Evolutionary conservation across 2,329 filamentous ascomycete genomes (phyloP).

Genomic region (Pseudogymnoascus sp.): DNA sequence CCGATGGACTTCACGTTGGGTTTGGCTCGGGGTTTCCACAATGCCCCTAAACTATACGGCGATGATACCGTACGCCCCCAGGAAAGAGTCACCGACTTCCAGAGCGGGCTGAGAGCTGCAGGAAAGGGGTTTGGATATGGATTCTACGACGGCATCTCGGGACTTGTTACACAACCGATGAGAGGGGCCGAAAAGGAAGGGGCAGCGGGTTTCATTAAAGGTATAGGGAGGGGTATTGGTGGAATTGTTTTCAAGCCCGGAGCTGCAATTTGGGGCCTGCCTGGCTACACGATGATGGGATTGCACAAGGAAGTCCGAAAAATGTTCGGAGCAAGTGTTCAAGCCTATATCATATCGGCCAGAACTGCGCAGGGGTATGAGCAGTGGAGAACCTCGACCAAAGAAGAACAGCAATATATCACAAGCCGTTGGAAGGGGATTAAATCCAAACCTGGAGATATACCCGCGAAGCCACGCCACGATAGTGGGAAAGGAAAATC

Average conservation of each 20-base stretch:
- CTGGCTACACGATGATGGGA: conserved; percentile 77
- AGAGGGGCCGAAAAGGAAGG: conserved; percentile 61
- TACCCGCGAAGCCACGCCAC: conserved; percentile 43
- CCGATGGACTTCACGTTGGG: conserved; percentile 81
- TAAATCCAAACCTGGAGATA: conserved; percentile 40
- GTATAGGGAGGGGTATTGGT: conserved; percentile 60
- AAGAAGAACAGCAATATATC: conserved; percentile 55
- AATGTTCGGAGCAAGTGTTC: conserved; percentile 58
- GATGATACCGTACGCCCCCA: conserved; percentile 72
- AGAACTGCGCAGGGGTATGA: conserved; percentile 67
- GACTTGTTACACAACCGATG: conserved; percentile 69
- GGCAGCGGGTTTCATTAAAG: conserved; percentile 61
- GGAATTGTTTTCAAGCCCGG: conserved; percentile 55
- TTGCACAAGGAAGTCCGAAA: conserved; percentile 70
- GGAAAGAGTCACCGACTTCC: conserved; percentile 70
- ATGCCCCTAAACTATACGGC: conserved; percentile 76
- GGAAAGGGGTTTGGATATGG: conserved; percentile 53
- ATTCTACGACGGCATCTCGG: conserved; percentile 73
- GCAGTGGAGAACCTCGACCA: conserved; percentile 47
- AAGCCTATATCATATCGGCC: conserved; percentile 73
- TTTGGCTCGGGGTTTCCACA: conserved; percentile 78
- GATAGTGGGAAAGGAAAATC: conserved; percentile 28
- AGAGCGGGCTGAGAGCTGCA: conserved; percentile 68
- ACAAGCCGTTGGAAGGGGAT: conserved; percentile 54
- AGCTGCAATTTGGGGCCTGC: conserved; percentile 57